Evolutionary conservation across 2,329 filamentous ascomycete genomes (phyloP).

Genomic region (Thelonectria rubi): DNA sequence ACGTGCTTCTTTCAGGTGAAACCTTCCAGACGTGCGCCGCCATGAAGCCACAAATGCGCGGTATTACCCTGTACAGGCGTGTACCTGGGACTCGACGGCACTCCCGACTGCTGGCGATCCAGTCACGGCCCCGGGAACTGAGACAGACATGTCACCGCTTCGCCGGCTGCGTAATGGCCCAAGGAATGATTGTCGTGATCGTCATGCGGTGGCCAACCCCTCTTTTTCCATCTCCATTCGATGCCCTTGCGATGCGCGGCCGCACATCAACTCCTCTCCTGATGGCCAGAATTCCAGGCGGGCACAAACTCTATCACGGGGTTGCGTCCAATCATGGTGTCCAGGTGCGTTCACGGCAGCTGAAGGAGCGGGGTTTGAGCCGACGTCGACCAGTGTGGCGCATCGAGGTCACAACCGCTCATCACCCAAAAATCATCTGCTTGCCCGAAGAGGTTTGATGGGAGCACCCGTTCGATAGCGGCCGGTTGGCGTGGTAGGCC

Average conservation of each 20-base stretch:
- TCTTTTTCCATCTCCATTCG: not conserved
- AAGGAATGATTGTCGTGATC: not conserved
- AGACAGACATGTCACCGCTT: not conserved
- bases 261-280: not conserved
- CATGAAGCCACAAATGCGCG: not conserved
- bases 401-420: too few relatives aligned
- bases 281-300: not conserved
- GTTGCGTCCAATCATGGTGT: not conserved
- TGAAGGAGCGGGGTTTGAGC: not conserved
- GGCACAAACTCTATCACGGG: not conserved
- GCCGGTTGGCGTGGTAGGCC: constrained; percentile 7
- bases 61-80: constrained; percentile 3
- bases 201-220: constrained; percentile 1
- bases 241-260: not conserved
- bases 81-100: not conserved
- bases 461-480: constrained; percentile 17
- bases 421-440: not conserved
- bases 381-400: not conserved
- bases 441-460: not conserved
- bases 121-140: not conserved
- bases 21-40: not conserved
- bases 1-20: too few relatives aligned
- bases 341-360: not conserved
- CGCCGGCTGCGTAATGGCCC: not conserved
- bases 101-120: not conserved